These are phyloP conservation scores for Lolium rigidum DNA, from an alignment of 176 grass and related monocot genomes.

Conservation along the genomic window DNA sequence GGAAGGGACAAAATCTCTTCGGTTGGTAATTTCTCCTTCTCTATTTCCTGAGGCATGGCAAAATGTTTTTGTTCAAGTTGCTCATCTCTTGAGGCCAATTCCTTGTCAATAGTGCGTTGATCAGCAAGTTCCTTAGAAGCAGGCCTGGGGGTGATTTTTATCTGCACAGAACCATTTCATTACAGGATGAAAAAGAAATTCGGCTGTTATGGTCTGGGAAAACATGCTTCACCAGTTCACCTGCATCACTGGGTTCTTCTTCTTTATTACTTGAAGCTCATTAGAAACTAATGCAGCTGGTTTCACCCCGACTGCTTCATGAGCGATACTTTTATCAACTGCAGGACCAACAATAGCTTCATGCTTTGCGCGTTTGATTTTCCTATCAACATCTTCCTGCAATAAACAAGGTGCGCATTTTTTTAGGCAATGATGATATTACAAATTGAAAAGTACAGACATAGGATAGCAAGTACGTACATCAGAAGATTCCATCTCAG, in stretches of 20 bases:
- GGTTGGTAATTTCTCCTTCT: conserved; percentile 72
- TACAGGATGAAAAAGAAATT: conserved; percentile 15
- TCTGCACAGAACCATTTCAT: conserved; percentile 54
- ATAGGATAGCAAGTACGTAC: conserved; percentile 56
- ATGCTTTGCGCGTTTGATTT: conserved; percentile 63
- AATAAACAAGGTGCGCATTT: not conserved
- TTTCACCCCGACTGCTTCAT: conserved; percentile 93
- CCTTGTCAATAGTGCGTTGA: conserved; percentile 41
- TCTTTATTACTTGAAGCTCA: conserved; percentile 82
- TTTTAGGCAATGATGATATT: conserved; percentile 7
- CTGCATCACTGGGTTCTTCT: conserved; percentile 88
- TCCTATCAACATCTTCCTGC: conserved; percentile 57
- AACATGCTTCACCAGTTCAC: conserved; percentile 67
- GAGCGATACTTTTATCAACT: conserved; percentile 84
- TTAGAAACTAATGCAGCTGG: conserved; percentile 68
- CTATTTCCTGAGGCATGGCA: conserved; percentile 77
- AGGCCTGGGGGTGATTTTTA: conserved; percentile 75
- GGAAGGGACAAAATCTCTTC: conserved; percentile 96
- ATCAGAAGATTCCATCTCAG: conserved; percentile 98
- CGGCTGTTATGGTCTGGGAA: not conserved
- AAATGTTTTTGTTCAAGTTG: conserved; percentile 60
- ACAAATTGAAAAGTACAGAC: conserved; percentile 23
- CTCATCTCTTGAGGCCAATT: conserved; percentile 46
- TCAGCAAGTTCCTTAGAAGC: conserved; percentile 47
- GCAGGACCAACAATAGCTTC: conserved; percentile 88